Percentiles rank a stretch among this genome's conserved stretches.
Evolutionary conservation across 176 grass and related monocot genomes (phyloP).

Genomic region (Triticum urartu): DNA sequence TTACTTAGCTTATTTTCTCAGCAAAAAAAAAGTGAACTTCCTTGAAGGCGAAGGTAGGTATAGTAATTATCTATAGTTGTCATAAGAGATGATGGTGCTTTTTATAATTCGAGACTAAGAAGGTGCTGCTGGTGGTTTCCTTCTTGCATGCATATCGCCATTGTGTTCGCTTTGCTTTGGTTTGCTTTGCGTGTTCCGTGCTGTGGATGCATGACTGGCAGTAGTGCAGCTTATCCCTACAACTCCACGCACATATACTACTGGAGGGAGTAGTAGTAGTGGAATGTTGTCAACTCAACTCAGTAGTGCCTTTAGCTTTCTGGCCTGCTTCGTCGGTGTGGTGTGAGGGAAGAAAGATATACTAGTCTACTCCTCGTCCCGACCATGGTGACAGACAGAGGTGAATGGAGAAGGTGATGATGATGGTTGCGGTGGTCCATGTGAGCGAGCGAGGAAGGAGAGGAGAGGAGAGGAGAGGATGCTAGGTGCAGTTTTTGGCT

Average conservation of each 20-base stretch:
- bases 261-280: neutral
- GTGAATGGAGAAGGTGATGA: neutral
- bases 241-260: neutral
- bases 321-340: neutral
- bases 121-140: slow-evolving; percentile 2
- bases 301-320: neutral
- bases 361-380: neutral
- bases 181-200: neutral
- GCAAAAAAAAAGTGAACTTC: slow-evolving; percentile 26
- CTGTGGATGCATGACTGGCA: neutral
- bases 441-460: neutral
- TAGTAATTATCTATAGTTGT: slow-evolving; percentile 40
- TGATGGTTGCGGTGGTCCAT: slow-evolving; percentile 15
- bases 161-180: neutral
- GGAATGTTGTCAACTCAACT: slow-evolving; percentile 13
- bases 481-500: slow-evolving; percentile 10
- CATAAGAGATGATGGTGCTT: slow-evolving; percentile 26
- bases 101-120: neutral
- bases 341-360: slow-evolving; percentile 9
- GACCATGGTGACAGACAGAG: neutral
- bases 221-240: neutral
- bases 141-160: slow-evolving; percentile 15
- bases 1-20: slow-evolving; percentile 23
- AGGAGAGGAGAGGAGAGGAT: too few relatives aligned
- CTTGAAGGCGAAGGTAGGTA: slow-evolving; percentile 39